Evolutionary conservation across 2,329 filamentous ascomycete species (phyloP).

Genomic region (Didymella arachidicola): DNA sequence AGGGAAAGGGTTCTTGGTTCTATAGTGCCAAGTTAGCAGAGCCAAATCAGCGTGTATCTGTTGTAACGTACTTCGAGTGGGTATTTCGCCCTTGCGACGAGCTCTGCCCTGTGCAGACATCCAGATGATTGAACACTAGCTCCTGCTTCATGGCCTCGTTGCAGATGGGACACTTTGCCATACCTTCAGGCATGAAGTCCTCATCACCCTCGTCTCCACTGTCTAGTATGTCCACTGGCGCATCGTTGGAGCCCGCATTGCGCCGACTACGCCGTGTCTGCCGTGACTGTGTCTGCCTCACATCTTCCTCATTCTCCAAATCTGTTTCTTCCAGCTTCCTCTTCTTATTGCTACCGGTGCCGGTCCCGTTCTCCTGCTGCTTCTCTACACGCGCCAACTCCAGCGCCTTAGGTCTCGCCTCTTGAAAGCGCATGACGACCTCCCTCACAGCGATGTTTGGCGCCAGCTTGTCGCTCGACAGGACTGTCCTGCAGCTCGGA

Average conservation of each 20-base stretch:
- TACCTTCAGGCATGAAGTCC: slow-evolving; percentile 68
- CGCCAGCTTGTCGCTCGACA: slow-evolving; percentile 85
- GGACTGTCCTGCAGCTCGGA: slow-evolving; percentile 77
- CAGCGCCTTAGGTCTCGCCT: slow-evolving; percentile 68
- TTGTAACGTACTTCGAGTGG: slow-evolving; percentile 38
- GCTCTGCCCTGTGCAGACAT: slow-evolving; percentile 64
- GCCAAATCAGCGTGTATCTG: neutral
- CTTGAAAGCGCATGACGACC: slow-evolving; percentile 78
- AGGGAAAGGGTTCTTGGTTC: slow-evolving; percentile 34
- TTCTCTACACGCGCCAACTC: slow-evolving; percentile 66
- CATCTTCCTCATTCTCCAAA: slow-evolving; percentile 51
- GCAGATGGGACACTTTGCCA: slow-evolving; percentile 87
- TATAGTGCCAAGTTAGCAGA: slow-evolving; percentile 23
- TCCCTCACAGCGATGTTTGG: slow-evolving; percentile 88
- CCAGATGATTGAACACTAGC: slow-evolving; percentile 81
- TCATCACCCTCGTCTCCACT: slow-evolving; percentile 51
- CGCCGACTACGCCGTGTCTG: slow-evolving; percentile 51
- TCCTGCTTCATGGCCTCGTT: slow-evolving; percentile 78
- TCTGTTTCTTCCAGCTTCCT: slow-evolving; percentile 61
- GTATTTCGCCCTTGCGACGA: slow-evolving; percentile 38
- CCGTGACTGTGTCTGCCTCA: slow-evolving; percentile 46
- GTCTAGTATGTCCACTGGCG: slow-evolving; percentile 48
- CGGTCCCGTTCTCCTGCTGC: slow-evolving; percentile 24
- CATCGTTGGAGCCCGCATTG: slow-evolving; percentile 36
- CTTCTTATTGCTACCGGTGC: slow-evolving; percentile 50